Base-by-base conservation (phyloP, 306 rosid species). In the Carpinus fangiana region DNA sequence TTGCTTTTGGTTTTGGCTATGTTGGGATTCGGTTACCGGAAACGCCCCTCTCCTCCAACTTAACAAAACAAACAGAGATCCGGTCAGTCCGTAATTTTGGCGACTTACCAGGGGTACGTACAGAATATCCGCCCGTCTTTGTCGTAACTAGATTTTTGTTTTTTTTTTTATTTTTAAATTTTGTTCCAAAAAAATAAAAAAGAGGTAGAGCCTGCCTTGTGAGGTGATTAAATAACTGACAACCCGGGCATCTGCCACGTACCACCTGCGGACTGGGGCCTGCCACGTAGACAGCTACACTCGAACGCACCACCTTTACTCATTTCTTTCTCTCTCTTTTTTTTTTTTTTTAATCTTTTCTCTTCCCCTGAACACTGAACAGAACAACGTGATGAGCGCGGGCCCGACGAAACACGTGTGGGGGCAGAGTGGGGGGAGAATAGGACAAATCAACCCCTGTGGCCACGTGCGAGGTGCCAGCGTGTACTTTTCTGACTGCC, bases 401-500 rank as follows among this genome's bases (percentile, higher is more conserved):
- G 88, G 80, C 23, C 57, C 82, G 60, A 43, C 0, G 5, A 41
- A 43, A 74, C 89, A 88, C 85, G 83, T 87, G 92, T 82, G 86
- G 83, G 68, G 88, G 69, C 81, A 73, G 77, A 88, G 81, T 62
- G 17, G 78, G 75, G 47, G 69, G 65, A 83, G 70, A 76, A 68
- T 81, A 83, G 78, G 73, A 60, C 77, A 70, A 66, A 54, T 8
- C n/a, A 36, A 51, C 45, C 74, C 45, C 8, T 50, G 51, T n/a
- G 72, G 86, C 75, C 89, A 88, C 91, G 94, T 85, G 93, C 75
- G 87, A 84, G 8, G 12, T 73, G 83, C 92, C 94, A 85, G 86
- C 89, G 82, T 90, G 90, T 92, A 67, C 4, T 11, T n/a, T 28
- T 3, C 72, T 73, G 82, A 87, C 16, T 23, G n/a, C 10, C 20